Conservation (phyloP, 495 filamentous ascomycete genomes). For the Xylaria intraflava region DNA sequence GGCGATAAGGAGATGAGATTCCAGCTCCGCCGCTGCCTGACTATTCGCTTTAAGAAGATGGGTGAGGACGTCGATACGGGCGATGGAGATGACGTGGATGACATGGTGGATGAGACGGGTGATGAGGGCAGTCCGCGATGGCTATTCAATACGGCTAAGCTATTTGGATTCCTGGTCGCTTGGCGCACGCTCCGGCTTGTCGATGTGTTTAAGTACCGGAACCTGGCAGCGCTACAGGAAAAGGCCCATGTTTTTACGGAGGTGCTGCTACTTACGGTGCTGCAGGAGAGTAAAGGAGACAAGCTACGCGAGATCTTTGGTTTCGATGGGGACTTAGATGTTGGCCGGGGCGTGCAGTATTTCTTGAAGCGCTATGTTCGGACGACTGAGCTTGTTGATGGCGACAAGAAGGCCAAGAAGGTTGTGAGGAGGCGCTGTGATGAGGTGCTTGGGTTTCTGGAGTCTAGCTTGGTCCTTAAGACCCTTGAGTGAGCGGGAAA, state of each 20-base stretch:
- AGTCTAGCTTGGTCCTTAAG: constrained; percentile 37
- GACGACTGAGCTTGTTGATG: constrained; percentile 59
- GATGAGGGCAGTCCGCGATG: constrained; percentile 49
- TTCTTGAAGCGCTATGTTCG: constrained; percentile 72
- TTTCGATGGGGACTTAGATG: constrained; percentile 47
- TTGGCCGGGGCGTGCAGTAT: constrained; percentile 65
- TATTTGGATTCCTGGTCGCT: constrained; percentile 71
- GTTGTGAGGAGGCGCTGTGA: constrained; percentile 65
- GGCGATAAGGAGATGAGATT: constrained; percentile 63
- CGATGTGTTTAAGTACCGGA: constrained; percentile 64
- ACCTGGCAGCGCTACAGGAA: constrained; percentile 66
- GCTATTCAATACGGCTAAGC: constrained; percentile 82
- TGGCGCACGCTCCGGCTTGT: constrained; percentile 55
- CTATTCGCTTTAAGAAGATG: constrained; percentile 80
- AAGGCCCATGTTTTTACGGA: constrained; percentile 75
- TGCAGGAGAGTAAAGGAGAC: constrained; percentile 47
- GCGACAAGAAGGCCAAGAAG: constrained; percentile 53
- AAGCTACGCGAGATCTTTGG: constrained; percentile 18
- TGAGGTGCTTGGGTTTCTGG: constrained; percentile 53
- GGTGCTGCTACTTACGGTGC: constrained; percentile 65
- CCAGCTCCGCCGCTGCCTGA: constrained; percentile 79
- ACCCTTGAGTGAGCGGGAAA: neutral
- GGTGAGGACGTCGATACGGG: constrained; percentile 63
- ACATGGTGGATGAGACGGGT: constrained; percentile 36
- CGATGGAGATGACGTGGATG: constrained; percentile 41